Percentiles rank a stretch among this genome's conserved stretches.
Evolutionary conservation across 306 rosid genomes (phyloP).

Genomic region (Begonia loranthoides): DNA sequence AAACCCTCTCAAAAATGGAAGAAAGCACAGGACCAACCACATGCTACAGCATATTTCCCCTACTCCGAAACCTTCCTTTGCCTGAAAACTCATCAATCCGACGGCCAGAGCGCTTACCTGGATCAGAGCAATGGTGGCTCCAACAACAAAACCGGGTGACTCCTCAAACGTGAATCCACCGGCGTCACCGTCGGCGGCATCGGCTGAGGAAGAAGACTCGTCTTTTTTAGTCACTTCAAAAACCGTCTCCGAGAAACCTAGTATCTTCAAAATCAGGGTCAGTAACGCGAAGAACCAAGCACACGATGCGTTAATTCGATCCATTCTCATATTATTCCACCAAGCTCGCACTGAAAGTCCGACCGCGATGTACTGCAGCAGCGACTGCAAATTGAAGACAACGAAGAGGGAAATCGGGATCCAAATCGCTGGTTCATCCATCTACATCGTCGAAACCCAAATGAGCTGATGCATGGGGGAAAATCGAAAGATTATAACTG

Average conservation of each 20-base stretch:
- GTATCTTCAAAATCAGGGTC: conserved; percentile 17
- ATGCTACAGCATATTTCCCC: conserved; percentile 31
- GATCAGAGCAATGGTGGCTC: conserved; percentile 41
- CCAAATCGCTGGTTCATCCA: conserved; percentile 22
- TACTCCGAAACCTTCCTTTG: conserved; percentile 18
- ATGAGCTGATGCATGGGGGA: neutral
- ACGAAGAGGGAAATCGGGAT: conserved; percentile 17
- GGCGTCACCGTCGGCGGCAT: conserved; percentile 3
- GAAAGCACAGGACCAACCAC: conserved; percentile 30
- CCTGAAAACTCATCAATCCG: conserved; percentile 13
- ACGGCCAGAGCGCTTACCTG: conserved; percentile 26
- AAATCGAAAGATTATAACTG: neutral
- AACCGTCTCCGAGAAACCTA: conserved; percentile 25
- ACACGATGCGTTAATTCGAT: conserved; percentile 21
- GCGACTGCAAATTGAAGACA: conserved; percentile 8
- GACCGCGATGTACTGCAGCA: conserved; percentile 20
- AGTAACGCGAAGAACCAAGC: conserved; percentile 36
- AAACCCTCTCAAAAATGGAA: conserved; percentile 51
- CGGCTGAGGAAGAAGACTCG: conserved; percentile 5
- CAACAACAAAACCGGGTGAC: conserved; percentile 40
- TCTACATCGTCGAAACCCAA: conserved; percentile 8
- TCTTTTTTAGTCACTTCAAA: conserved; percentile 61
- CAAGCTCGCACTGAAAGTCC: conserved; percentile 38
- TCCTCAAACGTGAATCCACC: conserved; percentile 34
- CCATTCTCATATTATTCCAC: conserved; percentile 71